Conservation (phyloP, 805 yeast genomes). For the Wickerhamiella kurtzmanii region DNA sequence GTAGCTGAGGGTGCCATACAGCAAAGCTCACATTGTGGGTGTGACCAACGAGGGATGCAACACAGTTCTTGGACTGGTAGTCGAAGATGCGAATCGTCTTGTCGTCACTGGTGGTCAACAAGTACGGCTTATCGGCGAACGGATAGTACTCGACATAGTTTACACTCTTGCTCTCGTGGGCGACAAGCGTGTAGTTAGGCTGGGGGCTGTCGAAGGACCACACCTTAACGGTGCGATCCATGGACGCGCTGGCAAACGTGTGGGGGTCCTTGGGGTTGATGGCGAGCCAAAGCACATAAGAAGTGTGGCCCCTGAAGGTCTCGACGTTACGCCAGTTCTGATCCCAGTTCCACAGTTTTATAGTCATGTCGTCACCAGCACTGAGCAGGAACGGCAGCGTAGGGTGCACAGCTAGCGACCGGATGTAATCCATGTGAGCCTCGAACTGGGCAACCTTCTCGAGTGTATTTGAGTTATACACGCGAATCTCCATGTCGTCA, state of each 20-base stretch:
- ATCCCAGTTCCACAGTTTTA: conserved; percentile 97
- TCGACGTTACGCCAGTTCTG: conserved; percentile 81
- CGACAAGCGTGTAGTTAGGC: conserved; percentile 83
- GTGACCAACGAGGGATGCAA: conserved; percentile 90
- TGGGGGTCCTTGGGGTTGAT: conserved; percentile 96
- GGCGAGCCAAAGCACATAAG: conserved; percentile 85
- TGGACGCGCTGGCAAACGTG: conserved; percentile 93
- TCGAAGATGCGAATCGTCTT: conserved; percentile 85
- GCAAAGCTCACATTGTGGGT: conserved; percentile 92
- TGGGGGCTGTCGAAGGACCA: conserved; percentile 84
- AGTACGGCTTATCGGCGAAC: conserved; percentile 90
- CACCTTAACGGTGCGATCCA: conserved; percentile 90
- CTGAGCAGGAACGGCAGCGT: conserved; percentile 79
- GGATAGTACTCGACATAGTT: conserved; percentile 96
- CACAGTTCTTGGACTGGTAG: conserved; percentile 91
- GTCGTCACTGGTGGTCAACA: conserved; percentile 86
- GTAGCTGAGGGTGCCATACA: conserved; percentile 93
- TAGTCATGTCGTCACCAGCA: conserved; percentile 80
- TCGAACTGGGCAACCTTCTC: conserved; percentile 91
- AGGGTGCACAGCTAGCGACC: conserved; percentile 90
- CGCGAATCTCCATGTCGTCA: conserved; percentile 89
- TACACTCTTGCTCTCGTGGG: conserved; percentile 88
- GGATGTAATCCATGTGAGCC: conserved; percentile 94
- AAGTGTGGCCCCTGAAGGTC: conserved; percentile 88
- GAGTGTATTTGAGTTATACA: conserved; percentile 88